Base-by-base conservation (phyloP, 1,284 basidiomycete genomes). In the Rugosomyces carneus region DNA sequence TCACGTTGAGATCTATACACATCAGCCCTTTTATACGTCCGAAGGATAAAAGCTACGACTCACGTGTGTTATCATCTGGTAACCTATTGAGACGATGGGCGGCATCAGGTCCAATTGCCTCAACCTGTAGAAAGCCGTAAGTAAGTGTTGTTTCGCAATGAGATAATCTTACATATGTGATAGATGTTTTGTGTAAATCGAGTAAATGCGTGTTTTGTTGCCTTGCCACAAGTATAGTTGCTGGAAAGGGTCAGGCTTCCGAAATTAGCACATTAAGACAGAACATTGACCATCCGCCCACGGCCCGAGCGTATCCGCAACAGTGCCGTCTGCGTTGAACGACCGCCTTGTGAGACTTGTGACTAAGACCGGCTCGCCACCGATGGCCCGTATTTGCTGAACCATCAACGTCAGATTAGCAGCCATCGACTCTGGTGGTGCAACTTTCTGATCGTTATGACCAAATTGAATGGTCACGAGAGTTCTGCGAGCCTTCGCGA, bases 361-460 rank as follows among this genome's bases (percentile, higher is more conserved):
- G 26, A 73, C 61, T 6, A 73, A 57, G 10, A 73, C 65, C 1
- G 71, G 70, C 44, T 69, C 66, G 1, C 59, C 71, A n/a, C 66
- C 65, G 16, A 68, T 47, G 1, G 55, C 58, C 3, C 65, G 60
- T 42, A 72, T 58, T 48, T 71, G 61, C 39, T 64, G 49, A 0
- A 71, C 65, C 66, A 72, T 71, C 3, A 50, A 54, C 3, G 69
- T 72, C 32, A 72, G 45, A 48, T 74, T 72, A 0, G 59, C 59
- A 5, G 68, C 70, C 71, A 73, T 73, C 0, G 70, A 71, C 46
- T 67, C 69, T 1, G 71, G 68, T 36, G 67, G 62, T 0, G 65
- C 68, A 29, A 75, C 68, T 48, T 73, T 73, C 63, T 63, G 61
- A 49, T 72, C 70, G 45, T 72, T 73, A 52, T 73, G 70, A 0